phyloP scores from a whole-genome alignment of 1,139 yeast genomes.

The Debaryomyces robertsiae region DNA sequence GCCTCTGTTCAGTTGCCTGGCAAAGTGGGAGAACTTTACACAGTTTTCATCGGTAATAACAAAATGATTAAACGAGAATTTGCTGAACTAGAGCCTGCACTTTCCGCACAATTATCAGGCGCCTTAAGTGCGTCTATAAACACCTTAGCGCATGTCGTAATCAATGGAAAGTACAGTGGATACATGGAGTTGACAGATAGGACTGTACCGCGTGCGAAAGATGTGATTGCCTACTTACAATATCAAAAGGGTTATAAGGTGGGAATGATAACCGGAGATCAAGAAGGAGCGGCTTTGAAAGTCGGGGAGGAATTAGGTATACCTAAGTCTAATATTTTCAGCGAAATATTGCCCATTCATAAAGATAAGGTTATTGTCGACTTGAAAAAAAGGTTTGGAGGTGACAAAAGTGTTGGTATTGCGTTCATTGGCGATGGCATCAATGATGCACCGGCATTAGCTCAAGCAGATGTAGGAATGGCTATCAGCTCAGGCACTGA shows the following conservation, averaged over 20 bases:
- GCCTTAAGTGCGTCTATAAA: constrained; percentile 23
- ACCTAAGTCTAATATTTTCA: constrained; percentile 62
- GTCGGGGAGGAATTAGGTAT: constrained; percentile 74
- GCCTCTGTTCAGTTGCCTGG: constrained; percentile 40
- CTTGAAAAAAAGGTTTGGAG: constrained; percentile 51
- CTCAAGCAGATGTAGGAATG: constrained; percentile 84
- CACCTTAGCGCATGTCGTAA: constrained; percentile 44
- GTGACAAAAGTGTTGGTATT: constrained; percentile 41
- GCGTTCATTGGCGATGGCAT: constrained; percentile 97
- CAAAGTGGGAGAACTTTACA: constrained; percentile 18
- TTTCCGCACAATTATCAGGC: constrained; percentile 12
- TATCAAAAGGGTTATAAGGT: constrained; percentile 56
- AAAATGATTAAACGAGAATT: constrained; percentile 40
- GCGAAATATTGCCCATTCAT: constrained; percentile 76
- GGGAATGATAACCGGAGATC: constrained; percentile 95
- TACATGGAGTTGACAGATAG: constrained; percentile 67
- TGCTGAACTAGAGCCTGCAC: constrained; percentile 13
- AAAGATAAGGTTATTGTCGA: constrained; percentile 68
- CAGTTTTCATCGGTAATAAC: constrained; percentile 60
- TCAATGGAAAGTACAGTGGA: constrained; percentile 65
- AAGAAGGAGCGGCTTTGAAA: constrained; percentile 58
- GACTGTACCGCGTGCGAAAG: constrained; percentile 66
- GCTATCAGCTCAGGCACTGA: constrained; percentile 94
- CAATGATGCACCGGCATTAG: constrained; percentile 95
- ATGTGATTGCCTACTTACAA: constrained; percentile 59